Base-by-base conservation (phyloP, 371 early-diverging fungal genomes). In the Actinomucor elegans region DNA sequence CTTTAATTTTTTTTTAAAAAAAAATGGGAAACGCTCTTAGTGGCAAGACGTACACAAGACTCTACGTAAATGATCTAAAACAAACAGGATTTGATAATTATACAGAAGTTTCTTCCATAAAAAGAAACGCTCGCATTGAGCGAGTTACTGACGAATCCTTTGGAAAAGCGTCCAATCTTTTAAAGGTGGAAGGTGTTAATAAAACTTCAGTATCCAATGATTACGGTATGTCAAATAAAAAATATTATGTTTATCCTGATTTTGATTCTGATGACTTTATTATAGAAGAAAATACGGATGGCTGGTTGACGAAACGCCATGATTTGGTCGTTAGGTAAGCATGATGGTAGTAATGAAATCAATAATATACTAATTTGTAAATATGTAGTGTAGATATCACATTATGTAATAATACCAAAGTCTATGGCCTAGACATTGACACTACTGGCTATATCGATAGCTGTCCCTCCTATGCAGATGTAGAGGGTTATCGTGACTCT, bases 351-450 rank as follows among this genome's bases (percentile, higher is more conserved):
- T n/a, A n/a, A n/a, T 34, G 34, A 34, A 5, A 34, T 34, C n/a
- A 5, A 8, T 34, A 34, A 34, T 35, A 35, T 4, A 34, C 8
- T 6, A 14, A 28, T 37, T 21, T 7, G 28, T 4, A 21, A 4
- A 23, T 8, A 32, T 43, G 21, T 23, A 69, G 68, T 73, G 88
- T 81, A 36, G 79, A 85, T 18, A 76, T 94, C 42, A 75, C 78
- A 33, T 81, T 94, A 23, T 93, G 91, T 20, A 79, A 83, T 40
- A 64, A 83, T 3, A 92, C 88, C 23, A 67, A 73, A 5, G 82
- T 94, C 27, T 55, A 67, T 14, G 95, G 91, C 4, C 77, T 94
- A 45, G 90, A 92, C 61, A 83, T 90, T 33, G 92, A 94, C 54
- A 93, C 95, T 9, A 76, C 88, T 4, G 82, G 77, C 52, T 91